phyloP scores from a whole-genome alignment of 352 stramenopile genomes.

The Pythium apleroticum region DNA sequence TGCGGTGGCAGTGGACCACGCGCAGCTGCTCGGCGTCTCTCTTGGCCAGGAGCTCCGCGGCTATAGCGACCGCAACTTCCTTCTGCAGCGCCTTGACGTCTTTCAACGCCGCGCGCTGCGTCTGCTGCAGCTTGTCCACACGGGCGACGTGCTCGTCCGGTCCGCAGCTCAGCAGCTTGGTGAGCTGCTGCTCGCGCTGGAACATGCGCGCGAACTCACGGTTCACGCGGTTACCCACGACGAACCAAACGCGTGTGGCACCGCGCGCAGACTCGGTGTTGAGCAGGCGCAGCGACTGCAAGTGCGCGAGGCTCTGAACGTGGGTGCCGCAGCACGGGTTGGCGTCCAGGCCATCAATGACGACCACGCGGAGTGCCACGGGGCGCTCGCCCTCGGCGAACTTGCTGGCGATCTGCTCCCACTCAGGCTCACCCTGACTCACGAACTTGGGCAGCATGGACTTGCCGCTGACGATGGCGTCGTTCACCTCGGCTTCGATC shows the following conservation, averaged over 20 bases:
- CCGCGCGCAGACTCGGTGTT: conserved; percentile 67
- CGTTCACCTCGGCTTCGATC: conserved; percentile 80
- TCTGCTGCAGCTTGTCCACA: conserved; percentile 61
- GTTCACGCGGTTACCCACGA: conserved; percentile 78
- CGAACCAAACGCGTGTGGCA: conserved; percentile 80
- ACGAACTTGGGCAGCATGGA: conserved; percentile 61
- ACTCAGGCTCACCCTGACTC: conserved; percentile 50
- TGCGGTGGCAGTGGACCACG: conserved; percentile 58
- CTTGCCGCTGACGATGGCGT: conserved; percentile 59
- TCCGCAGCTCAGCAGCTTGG: conserved; percentile 69
- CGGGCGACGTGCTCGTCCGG: conserved; percentile 65
- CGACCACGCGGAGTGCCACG: conserved; percentile 76
- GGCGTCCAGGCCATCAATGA: conserved; percentile 77
- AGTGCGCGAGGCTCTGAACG: conserved; percentile 64
- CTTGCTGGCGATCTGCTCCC: conserved; percentile 56
- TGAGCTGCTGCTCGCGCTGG: conserved; percentile 59
- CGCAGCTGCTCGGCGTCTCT: conserved; percentile 12
- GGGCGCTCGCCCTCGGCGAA: conserved; percentile 57
- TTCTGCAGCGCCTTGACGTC: conserved; percentile 75
- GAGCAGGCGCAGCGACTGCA: conserved; percentile 77
- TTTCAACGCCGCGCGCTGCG: conserved; percentile 58
- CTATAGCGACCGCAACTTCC: conserved; percentile 58
- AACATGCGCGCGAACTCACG: conserved; percentile 78
- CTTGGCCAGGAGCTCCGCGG: conserved; percentile 40
- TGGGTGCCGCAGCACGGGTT: conserved; percentile 91